phyloP scores from a whole-genome alignment of 2,329 filamentous ascomycete species.

The Capronia epimyces region DNA sequence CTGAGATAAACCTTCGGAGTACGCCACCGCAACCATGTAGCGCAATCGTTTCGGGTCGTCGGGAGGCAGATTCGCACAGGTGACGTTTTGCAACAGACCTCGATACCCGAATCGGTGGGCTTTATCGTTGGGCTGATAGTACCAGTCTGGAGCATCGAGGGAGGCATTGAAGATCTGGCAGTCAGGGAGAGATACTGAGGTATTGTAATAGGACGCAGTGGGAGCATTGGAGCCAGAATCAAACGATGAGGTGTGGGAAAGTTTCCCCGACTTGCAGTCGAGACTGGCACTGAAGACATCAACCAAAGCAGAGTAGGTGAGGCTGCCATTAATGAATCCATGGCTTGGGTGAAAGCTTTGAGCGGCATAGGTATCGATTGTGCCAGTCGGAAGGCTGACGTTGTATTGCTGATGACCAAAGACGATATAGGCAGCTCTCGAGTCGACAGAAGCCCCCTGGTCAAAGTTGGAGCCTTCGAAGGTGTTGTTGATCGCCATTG shows the following conservation, averaged over 20 bases:
- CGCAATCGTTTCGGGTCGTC: constrained; percentile 14
- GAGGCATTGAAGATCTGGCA: constrained; percentile 18
- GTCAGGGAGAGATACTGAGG: constrained; percentile 13
- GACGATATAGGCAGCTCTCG: constrained; percentile 17
- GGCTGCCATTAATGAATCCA: constrained; percentile 15
- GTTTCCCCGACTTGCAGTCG: constrained; percentile 14
- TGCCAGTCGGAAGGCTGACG: constrained; percentile 17
- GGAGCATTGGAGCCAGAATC: constrained; percentile 1
- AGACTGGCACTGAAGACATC: constrained; percentile 20
- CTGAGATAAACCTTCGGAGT: constrained; percentile 19
- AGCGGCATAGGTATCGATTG: constrained; percentile 9
- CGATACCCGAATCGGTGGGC: constrained; percentile 19
- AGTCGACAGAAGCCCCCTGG: constrained; percentile 13
- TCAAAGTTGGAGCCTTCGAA: constrained; percentile 18
- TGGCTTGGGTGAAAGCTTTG: constrained; percentile 13
- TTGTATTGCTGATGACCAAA: constrained; percentile 17
- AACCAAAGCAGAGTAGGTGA: constrained; percentile 18
- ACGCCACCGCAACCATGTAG: constrained; percentile 15
- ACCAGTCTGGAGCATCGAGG: constrained; percentile 21
- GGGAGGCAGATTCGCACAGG: constrained; percentile 16
- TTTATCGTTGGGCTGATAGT: constrained; percentile 15
- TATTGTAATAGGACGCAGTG: constrained; percentile 16
- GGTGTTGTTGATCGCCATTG: constrained; percentile 17
- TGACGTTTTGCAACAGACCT: constrained; percentile 17
- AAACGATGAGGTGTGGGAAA: constrained; percentile 9